A percentile compares a stretch with the other conserved stretches of the same genome.
Evolutionary conservation across 2,329 filamentous ascomycete genomes (phyloP).

Genomic region (Pseudogymnoascus sp.): DNA sequence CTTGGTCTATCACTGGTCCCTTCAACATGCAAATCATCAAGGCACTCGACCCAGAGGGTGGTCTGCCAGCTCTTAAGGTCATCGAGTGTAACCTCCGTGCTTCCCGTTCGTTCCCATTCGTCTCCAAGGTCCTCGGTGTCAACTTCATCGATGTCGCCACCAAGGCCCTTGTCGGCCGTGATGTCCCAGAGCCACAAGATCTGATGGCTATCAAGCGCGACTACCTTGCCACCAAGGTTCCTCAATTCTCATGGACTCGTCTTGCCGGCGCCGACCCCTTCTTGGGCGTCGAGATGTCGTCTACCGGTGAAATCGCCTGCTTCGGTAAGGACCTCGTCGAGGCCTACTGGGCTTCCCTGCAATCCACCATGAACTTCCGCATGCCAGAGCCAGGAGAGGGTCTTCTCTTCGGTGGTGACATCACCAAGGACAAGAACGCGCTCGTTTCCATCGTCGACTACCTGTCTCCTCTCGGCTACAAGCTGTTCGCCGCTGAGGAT

Average conservation of each 20-base stretch:
- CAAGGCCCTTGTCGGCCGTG: slow-evolving; percentile 77
- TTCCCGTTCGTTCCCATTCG: slow-evolving; percentile 96
- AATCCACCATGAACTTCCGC: slow-evolving; percentile 99
- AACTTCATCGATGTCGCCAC: slow-evolving; percentile 97
- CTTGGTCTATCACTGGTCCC: slow-evolving; percentile 93
- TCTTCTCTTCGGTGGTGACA: slow-evolving; percentile 86
- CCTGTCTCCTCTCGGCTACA: slow-evolving; percentile 84
- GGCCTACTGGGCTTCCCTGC: slow-evolving; percentile 93
- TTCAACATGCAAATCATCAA: slow-evolving; percentile 99
- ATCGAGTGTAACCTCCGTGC: slow-evolving; percentile 98
- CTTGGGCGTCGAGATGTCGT: slow-evolving; percentile 95
- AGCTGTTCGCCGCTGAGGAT: slow-evolving; percentile 78
- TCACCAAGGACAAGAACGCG: slow-evolving; percentile 53
- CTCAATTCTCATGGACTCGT: slow-evolving; percentile 98
- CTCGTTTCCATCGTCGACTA: slow-evolving; percentile 79
- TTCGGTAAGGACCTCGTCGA: slow-evolving; percentile 95
- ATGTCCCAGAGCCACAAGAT: slow-evolving; percentile 78
- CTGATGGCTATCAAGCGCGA: slow-evolving; percentile 84
- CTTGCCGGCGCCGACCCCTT: slow-evolving; percentile 95
- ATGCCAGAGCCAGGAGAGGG: slow-evolving; percentile 91
- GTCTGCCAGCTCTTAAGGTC: slow-evolving; percentile 76
- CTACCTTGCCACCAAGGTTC: slow-evolving; percentile 94
- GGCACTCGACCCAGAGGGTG: slow-evolving; percentile 67
- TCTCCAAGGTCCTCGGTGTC: slow-evolving; percentile 89
- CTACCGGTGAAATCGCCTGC: slow-evolving; percentile 96